These are phyloP conservation scores for Nitzschia sp. DNA, from an alignment of 108 stramenopile genomes.

Conservation along the genomic window DNA sequence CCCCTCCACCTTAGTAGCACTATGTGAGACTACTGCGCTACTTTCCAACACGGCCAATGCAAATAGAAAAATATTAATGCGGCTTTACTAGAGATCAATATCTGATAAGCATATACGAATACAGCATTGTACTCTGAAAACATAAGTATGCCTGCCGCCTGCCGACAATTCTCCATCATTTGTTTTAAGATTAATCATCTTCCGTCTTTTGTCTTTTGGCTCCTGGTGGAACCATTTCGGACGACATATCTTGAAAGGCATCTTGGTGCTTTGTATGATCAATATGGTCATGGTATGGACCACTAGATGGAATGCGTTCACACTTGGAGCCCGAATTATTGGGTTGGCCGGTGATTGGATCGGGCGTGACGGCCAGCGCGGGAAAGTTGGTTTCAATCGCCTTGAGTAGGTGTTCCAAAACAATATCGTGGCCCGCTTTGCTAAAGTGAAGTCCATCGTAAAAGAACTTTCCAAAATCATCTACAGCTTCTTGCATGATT, in stretches of 20 bases:
- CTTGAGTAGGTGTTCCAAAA: constrained; percentile 38
- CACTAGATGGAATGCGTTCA: constrained; percentile 30
- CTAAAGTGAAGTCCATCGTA: constrained; percentile 82
- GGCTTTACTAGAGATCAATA: no score
- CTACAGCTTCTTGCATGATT: constrained; percentile 40
- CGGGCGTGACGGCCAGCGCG: constrained; percentile 46
- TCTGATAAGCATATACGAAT: no score
- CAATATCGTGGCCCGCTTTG: constrained; percentile 56
- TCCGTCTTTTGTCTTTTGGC: not conserved
- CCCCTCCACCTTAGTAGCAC: no score
- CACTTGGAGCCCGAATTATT: constrained; percentile 67
- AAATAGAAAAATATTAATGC: no score
- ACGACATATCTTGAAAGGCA: constrained; percentile 40
- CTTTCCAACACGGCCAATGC: no score
- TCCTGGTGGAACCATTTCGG: not conserved
- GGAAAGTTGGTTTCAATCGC: constrained; percentile 51
- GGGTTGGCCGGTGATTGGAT: constrained; percentile 54
- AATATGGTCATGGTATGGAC: constrained; percentile 84
- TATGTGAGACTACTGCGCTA: no score
- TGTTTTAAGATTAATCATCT: not conserved
- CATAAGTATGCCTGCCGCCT: no score
- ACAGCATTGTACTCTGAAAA: no score
- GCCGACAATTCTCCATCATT: no score
- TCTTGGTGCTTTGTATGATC: constrained; percentile 47
- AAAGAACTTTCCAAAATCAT: constrained; percentile 44